A percentile compares a stretch with the other conserved stretches of the same genome.
Conservation (phyloP, 2,329 filamentous ascomycete species). For the Epichloe amarillans region DNA sequence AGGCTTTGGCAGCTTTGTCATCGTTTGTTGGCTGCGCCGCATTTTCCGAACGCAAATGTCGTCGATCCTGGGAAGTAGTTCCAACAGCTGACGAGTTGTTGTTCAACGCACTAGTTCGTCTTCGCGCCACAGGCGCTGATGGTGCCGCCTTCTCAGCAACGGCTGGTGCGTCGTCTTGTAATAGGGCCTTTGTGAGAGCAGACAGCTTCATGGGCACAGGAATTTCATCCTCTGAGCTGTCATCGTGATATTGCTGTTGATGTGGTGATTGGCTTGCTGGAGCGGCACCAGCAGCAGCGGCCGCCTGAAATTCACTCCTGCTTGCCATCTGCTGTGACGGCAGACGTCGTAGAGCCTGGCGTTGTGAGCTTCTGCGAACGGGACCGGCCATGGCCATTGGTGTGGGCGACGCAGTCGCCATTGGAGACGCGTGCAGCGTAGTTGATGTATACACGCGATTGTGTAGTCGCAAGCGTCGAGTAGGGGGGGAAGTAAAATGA, state of each 20-base stretch:
- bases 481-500: conserved; percentile 13
- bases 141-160: conserved; percentile 22
- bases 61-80: conserved; percentile 25
- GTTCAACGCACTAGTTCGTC: conserved; percentile 34
- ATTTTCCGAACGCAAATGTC: conserved; percentile 35
- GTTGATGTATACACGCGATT: conserved; percentile 5
- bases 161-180: conserved; percentile 49
- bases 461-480: neutral
- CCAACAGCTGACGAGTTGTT: conserved; percentile 25
- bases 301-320: conserved; percentile 32
- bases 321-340: conserved; percentile 31
- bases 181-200: conserved; percentile 75
- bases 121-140: conserved; percentile 34
- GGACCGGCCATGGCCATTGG: conserved; percentile 38
- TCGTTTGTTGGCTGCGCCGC: conserved; percentile 25
- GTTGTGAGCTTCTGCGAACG: conserved; percentile 39
- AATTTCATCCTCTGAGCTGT: conserved; percentile 91
- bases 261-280: conserved; percentile 22
- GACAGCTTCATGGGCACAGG: conserved; percentile 88
- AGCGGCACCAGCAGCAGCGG: conserved; percentile 13
- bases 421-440: conserved; percentile 13
- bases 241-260: conserved; percentile 43
- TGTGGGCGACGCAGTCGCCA: conserved; percentile 43
- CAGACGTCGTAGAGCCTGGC: conserved; percentile 39
- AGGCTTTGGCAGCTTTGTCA: conserved; percentile 1